Evolutionary conservation across 768 basidiomycete species (phyloP).

Genomic region (Leccinum ochraceum): DNA sequence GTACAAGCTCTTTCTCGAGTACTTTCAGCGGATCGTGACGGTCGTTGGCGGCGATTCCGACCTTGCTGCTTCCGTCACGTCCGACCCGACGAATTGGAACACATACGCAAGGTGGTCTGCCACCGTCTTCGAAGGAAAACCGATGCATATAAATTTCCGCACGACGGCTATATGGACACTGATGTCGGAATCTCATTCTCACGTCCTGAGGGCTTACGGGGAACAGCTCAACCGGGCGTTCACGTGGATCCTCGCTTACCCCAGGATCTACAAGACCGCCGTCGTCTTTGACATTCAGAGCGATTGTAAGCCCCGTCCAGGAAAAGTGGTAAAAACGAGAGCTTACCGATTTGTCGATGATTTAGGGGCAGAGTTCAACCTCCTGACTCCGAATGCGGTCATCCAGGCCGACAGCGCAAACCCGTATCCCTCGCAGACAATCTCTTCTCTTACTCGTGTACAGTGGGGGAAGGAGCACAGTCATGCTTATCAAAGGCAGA

Average conservation of each 20-base stretch:
- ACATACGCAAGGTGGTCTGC: background rate
- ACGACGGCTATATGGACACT: constrained; percentile 6
- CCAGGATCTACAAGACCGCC: background rate
- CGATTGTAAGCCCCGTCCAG: background rate
- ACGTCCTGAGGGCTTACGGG: background rate
- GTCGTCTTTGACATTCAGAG: constrained; percentile 10
- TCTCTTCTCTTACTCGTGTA: background rate
- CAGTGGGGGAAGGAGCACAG: constrained; percentile 1
- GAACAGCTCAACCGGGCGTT: background rate
- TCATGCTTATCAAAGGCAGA: constrained; percentile 3
- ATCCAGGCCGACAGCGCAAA: constrained; percentile 2
- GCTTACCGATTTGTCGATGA: background rate
- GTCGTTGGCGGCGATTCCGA: constrained; percentile 1
- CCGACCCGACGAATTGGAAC: background rate
- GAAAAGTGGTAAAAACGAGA: background rate
- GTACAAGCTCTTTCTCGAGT: constrained; percentile 7
- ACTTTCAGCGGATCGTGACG: constrained; percentile 9
- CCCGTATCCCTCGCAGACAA: background rate
- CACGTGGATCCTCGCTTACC: constrained; percentile 7
- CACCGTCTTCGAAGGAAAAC: background rate
- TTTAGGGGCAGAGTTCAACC: constrained; percentile 9
- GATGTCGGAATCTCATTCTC: background rate
- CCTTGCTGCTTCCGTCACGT: background rate
- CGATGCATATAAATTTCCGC: constrained; percentile 4
- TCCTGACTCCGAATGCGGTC: constrained; percentile 1